These are phyloP conservation scores for Xerocomus potaroensis DNA, from an alignment of 768 basidiomycete species.

Conservation along the genomic window DNA sequence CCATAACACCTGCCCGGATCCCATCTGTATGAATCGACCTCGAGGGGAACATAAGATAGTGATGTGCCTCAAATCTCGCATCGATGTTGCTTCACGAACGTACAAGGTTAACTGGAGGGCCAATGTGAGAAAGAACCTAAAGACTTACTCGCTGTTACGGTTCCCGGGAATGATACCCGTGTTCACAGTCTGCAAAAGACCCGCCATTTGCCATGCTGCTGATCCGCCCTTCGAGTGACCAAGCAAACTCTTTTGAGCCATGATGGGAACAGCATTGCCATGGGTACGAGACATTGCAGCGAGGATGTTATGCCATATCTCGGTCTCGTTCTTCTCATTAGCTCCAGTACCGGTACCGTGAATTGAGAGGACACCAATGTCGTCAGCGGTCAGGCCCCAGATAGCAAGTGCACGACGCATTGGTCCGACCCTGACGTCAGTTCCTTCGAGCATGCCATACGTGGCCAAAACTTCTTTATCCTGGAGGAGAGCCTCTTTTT, in stretches of 20 bases:
- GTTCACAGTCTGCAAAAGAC: slow-evolving; percentile 79
- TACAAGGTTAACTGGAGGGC: not conserved
- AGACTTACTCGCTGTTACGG: slow-evolving; percentile 88
- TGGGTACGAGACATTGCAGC: slow-evolving; percentile 82
- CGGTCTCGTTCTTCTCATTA: slow-evolving; percentile 96
- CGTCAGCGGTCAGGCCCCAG: slow-evolving; percentile 92
- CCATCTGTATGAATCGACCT: slow-evolving; percentile 94
- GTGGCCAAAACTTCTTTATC: slow-evolving; percentile 90
- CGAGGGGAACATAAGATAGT: slow-evolving; percentile 95
- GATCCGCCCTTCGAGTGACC: slow-evolving; percentile 99
- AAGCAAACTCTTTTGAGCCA: slow-evolving; percentile 96
- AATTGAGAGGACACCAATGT: slow-evolving; percentile 86
- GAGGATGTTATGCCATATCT: slow-evolving; percentile 95
- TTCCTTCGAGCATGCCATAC: slow-evolving; percentile 93
- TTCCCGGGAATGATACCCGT: slow-evolving; percentile 92
- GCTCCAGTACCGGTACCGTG: slow-evolving; percentile 87
- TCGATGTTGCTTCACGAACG: slow-evolving; percentile 73
- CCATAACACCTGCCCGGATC: slow-evolving; percentile 84
- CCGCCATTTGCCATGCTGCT: slow-evolving; percentile 97
- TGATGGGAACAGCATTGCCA: slow-evolving; percentile 95
- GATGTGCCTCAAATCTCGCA: slow-evolving; percentile 83
- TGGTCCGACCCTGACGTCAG: slow-evolving; percentile 81
- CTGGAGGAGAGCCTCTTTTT: slow-evolving; percentile 86
- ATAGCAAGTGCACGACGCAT: slow-evolving; percentile 94
- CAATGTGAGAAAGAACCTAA: not conserved